Evolutionary conservation across 1,284 basidiomycete species (phyloP).

Genomic region (Xerocomus minutiporus): DNA sequence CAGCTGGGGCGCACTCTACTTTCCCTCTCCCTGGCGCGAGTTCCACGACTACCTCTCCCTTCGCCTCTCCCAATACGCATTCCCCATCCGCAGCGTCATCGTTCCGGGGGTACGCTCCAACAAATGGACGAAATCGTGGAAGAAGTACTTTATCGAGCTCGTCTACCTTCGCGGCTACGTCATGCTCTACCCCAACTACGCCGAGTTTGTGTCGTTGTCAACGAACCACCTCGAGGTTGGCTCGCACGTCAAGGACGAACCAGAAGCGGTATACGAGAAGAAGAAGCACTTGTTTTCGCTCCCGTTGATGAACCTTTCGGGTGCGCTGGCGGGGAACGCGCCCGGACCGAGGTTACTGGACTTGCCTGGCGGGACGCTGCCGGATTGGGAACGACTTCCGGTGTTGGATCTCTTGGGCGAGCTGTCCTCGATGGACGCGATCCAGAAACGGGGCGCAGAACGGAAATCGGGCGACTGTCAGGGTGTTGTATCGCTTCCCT

Average conservation of each 20-base stretch:
- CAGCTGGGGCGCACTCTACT: slow-evolving; percentile 88
- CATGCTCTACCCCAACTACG: slow-evolving; percentile 84
- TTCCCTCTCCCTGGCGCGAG: slow-evolving; percentile 79
- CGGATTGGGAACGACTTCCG: slow-evolving; percentile 52
- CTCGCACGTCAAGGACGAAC: slow-evolving; percentile 63
- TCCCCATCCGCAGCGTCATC: slow-evolving; percentile 45
- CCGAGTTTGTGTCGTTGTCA: slow-evolving; percentile 64
- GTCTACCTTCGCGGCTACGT: slow-evolving; percentile 74
- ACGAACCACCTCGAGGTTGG: slow-evolving; percentile 83
- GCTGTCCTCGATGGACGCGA: slow-evolving; percentile 42
- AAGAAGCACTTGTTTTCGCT: slow-evolving; percentile 63
- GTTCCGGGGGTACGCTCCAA: slow-evolving; percentile 75
- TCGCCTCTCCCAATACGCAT: slow-evolving; percentile 51
- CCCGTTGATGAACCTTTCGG: slow-evolving; percentile 56
- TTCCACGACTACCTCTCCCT: slow-evolving; percentile 72
- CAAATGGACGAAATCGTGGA: slow-evolving; percentile 77
- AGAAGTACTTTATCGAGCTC: slow-evolving; percentile 82
- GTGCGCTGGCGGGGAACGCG: slow-evolving; percentile 13
- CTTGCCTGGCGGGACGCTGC: slow-evolving; percentile 53
- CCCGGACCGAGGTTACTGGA: slow-evolving; percentile 41
- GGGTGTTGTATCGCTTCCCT: slow-evolving; percentile 14
- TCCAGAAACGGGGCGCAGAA: slow-evolving; percentile 39
- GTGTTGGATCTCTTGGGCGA: slow-evolving; percentile 66
- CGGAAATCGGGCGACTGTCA: slow-evolving; percentile 27
- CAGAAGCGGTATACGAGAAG: slow-evolving; percentile 44